phyloP scores from a whole-genome alignment of 495 filamentous ascomycete genomes.

The Neurospora cerealis region DNA sequence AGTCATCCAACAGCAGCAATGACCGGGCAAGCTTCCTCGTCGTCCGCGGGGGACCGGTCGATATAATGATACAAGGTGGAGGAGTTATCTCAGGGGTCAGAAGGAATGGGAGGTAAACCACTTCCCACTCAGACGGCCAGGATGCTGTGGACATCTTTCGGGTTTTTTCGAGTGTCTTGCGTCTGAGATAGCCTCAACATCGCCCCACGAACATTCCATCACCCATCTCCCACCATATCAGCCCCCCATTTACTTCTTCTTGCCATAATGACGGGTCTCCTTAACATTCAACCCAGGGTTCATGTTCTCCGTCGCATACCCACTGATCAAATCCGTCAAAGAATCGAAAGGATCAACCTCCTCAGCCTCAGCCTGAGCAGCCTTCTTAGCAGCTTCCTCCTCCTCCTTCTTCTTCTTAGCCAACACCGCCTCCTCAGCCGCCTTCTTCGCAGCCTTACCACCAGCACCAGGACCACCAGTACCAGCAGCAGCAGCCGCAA shows the following conservation, averaged over 20 bases:
- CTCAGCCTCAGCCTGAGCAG: constrained; percentile 21
- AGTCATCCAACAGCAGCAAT: background rate
- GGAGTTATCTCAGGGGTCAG: background rate
- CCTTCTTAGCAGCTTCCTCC: constrained; percentile 13
- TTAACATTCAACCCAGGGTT: constrained; percentile 18
- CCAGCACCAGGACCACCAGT: constrained; percentile 9
- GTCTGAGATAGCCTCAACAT: background rate
- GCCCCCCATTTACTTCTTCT: constrained; percentile 16
- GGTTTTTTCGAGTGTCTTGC: background rate
- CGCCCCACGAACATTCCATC: background rate
- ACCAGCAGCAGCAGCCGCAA: constrained; percentile 10
- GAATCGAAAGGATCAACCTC: constrained; percentile 36
- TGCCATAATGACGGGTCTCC: constrained; percentile 8
- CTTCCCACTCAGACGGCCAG: background rate
- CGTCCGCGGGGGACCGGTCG: background rate
- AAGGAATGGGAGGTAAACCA: background rate
- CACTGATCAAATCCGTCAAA: constrained; percentile 61
- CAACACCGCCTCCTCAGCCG: background rate
- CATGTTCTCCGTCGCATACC: constrained; percentile 38
- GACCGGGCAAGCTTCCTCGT: background rate
- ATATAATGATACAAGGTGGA: background rate
- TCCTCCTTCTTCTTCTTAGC: constrained; percentile 9
- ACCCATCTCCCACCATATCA: background rate
- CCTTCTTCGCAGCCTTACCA: constrained; percentile 8
- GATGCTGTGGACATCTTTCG: background rate